Evolutionary conservation across 306 rosid genomes (phyloP).

Genomic region (Parietaria judaica): DNA sequence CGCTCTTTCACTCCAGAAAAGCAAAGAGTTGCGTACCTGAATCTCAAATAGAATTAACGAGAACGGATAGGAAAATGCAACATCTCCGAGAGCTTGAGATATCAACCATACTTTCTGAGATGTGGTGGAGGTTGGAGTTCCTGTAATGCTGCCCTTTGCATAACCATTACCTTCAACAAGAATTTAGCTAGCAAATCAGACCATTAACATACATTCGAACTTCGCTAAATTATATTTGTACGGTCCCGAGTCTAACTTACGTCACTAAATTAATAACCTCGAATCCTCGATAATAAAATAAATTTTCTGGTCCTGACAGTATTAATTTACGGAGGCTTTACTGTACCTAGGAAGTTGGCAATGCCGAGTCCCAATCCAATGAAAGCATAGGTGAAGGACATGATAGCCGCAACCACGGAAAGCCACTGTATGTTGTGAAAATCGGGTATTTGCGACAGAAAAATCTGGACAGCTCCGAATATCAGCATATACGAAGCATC

Average conservation of each 20-base stretch:
- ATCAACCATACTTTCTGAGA: conserved; percentile 45
- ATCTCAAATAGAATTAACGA: conserved; percentile 53
- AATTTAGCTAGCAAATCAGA: too few relatives aligned
- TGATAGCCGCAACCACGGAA: conserved; percentile 63
- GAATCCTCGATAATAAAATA: too few relatives aligned
- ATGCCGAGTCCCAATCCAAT: conserved; percentile 56
- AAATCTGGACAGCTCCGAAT: conserved; percentile 47
- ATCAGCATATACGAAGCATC: conserved; percentile 40
- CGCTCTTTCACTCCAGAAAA: neutral
- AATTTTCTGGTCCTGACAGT: too few relatives aligned
- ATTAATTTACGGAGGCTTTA: too few relatives aligned
- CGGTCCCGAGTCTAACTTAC: too few relatives aligned
- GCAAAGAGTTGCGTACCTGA: conserved; percentile 23
- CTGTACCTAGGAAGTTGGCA: conserved; percentile 25
- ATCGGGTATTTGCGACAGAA: conserved; percentile 71
- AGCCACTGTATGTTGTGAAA: conserved; percentile 67
- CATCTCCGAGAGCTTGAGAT: conserved; percentile 64
- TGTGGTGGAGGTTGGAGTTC: conserved; percentile 34
- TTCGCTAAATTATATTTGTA: too few relatives aligned
- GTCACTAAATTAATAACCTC: too few relatives aligned
- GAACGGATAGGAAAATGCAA: conserved; percentile 73
- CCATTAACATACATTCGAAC: too few relatives aligned
- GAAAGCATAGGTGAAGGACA: conserved; percentile 63
- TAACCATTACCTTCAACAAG: conserved; percentile 39
- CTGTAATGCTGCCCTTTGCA: conserved; percentile 51